Base-by-base conservation (phyloP, 2,329 filamentous ascomycete genomes). In the Paraphoma chrysanthemicola region DNA sequence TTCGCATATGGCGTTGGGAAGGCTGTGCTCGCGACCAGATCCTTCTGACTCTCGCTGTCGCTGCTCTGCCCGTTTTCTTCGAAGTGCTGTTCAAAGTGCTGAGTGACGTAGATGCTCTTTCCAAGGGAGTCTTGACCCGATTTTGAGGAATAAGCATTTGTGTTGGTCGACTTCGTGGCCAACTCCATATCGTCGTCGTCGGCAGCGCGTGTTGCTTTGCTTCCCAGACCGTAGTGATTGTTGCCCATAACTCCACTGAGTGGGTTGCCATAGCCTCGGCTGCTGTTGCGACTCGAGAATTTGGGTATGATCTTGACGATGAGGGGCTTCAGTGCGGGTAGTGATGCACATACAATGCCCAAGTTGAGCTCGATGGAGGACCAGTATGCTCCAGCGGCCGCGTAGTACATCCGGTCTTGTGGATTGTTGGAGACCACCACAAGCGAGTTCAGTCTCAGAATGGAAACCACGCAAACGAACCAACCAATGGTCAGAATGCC, bases 381-480 rank as follows among this genome's bases (percentile, higher is more conserved):
- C 70, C 70, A 74, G 42, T 68, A 72, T 4, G 66, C 67, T 2
- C 64, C 48, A 7, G 61, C 54, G 4, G 66, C 56, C 44, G 63
- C 62, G 29, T 71, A 65, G 44, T 64, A 75, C 9, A 63, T 64
- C 4, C 23, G 38, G 44, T 75, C 70, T 6, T 66, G 53, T 1
- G 42, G 48, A 33, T 73, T 58, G 14, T 53, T 16, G 4, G 43
- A 46, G 1, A 71, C 47, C 0, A 50, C 31, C 12, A 57, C 50
- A n/a, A 75, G 53, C 7, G 64, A 48, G 48, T 62, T 49, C 2
- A 74, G 61, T 10, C 71, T 69, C 2, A 73, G 48, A n/a, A 71
- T 48, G 3, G 72, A 73, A 12, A 75, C 67, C 12, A 73, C 55
- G 39, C 71, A 74, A 4, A 73, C 69, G 45, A 73, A 69, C 68